Base-by-base conservation (phyloP, 768 basidiomycete species). In the Lactifluus volemus region DNA sequence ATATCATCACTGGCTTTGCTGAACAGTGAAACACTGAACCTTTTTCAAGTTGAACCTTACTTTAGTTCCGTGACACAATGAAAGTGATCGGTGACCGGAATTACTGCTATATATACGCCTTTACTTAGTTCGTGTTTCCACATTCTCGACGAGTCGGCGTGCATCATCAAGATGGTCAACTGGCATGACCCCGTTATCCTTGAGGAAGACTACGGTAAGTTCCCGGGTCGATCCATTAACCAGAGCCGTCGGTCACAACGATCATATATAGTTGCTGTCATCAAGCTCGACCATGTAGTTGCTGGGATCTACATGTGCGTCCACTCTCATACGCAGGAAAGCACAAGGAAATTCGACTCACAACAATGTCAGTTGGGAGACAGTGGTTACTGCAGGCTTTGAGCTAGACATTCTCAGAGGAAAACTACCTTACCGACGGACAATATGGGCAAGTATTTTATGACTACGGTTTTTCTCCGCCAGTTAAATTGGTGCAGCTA, bases 131-230 rank as follows among this genome's bases (percentile, higher is more conserved):
- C 25, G 25, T 25, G 25, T 25, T 25, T 25, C 25, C 25, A 25
- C 25, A 25, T 25, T 25, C 25, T 25, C 25, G 25, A 25, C 25
- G 25, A 25, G 25, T 25, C 25, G 25, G 25, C 25, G 25, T 38
- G 15, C 60, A 51, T 45, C 21, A 25, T 25, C 25, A 25, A 25
- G 25, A 61, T 61, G 60, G 60, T 61, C 39, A 45, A 61, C 60
- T 61, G 54, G 54, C 49, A 56, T 7, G 36, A 56, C 19, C 42
- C 60, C 5, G 8, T 29, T 34, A 15, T 56, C 49, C 3, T 61
- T 1, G 10, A 55, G 1, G 9, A 38, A 11, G 60, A 61, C 42
- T 61, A 36, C 49, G 17, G 60, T 61, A n/a, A 49, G 54, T 49
- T n/a, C 5, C 12, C 38, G 30, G 38, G n/a, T 21, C 14, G 9